A percentile compares a stretch with the other conserved stretches of the same genome.
phyloP scores from a whole-genome alignment of 2,329 filamentous ascomycete genomes.

The Alternaria consortialis region DNA sequence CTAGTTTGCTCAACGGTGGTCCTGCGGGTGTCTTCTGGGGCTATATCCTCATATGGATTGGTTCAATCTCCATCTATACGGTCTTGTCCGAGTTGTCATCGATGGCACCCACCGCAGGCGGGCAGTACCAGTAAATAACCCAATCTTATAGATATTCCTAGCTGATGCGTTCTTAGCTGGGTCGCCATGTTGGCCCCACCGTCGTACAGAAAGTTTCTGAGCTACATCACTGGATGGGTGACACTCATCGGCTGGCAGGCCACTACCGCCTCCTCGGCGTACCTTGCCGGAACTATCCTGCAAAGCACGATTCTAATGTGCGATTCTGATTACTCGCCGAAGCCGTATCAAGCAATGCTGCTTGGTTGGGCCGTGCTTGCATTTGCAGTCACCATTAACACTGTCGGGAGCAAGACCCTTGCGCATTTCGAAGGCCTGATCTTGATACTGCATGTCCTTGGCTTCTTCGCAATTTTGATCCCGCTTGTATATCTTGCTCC shows the following conservation, averaged over 20 bases:
- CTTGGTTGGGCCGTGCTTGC: conserved; percentile 54
- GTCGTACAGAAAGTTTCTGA: conserved; percentile 17
- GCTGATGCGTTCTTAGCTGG: conserved; percentile 10
- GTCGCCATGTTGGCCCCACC: conserved; percentile 55
- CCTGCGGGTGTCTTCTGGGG: conserved; percentile 22
- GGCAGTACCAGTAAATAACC: conserved; percentile 19
- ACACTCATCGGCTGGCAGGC: conserved; percentile 28
- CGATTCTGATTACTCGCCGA: conserved; percentile 31
- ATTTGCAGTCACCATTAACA: conserved; percentile 52
- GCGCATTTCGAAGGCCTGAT: conserved; percentile 57
- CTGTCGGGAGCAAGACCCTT: conserved; percentile 50
- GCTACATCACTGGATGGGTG: conserved; percentile 25
- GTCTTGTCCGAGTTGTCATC: conserved; percentile 28
- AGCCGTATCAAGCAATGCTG: conserved; percentile 58
- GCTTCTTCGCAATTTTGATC: conserved; percentile 59
- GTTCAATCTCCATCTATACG: conserved; percentile 19
- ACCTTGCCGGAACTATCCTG: conserved; percentile 13
- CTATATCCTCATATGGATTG: conserved; percentile 22
- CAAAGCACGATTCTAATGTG: conserved; percentile 12
- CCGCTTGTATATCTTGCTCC: conserved; percentile 20
- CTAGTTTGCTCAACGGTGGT: conserved; percentile 20
- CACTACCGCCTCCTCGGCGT: conserved; percentile 9
- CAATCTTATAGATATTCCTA: not conserved
- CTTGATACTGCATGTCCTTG: conserved; percentile 57
- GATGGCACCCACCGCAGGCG: conserved; percentile 26